Evolutionary conservation across 306 rosid species (phyloP).

Genomic region (Acacia melanoxylon): DNA sequence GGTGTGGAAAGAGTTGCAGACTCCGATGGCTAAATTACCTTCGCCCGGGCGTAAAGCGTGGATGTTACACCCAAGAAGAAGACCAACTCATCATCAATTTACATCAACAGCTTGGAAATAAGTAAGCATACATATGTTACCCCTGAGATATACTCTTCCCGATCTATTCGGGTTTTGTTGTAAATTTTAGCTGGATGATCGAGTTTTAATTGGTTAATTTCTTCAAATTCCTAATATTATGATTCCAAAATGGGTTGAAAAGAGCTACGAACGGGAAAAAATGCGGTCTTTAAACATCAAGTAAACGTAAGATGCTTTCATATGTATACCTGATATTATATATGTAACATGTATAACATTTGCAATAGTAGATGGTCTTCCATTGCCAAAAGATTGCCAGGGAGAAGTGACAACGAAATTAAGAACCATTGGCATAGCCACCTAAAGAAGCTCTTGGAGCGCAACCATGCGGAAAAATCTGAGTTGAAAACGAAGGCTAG

Average conservation of each 20-base stretch:
- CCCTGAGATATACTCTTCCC: not conserved
- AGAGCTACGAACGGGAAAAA: not conserved
- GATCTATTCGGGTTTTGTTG: not conserved
- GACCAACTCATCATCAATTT: conserved; percentile 53
- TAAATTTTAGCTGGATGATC: not conserved
- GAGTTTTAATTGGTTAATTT: not conserved
- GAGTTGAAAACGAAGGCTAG: not conserved
- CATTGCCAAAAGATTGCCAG: conserved; percentile 56
- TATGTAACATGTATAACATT: not conserved
- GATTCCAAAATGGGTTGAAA: not conserved
- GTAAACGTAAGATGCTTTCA: not conserved
- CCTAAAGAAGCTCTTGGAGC: conserved; percentile 39
- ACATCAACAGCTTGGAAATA: conserved; percentile 60
- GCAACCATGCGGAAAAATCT: not conserved
- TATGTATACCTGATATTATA: no score
- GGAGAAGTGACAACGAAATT: conserved; percentile 74
- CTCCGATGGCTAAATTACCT: conserved; percentile 75
- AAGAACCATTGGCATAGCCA: conserved; percentile 69
- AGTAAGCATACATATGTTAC: conserved; percentile 35
- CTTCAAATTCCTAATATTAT: not conserved
- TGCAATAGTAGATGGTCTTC: conserved; percentile 49
- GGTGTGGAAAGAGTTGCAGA: conserved; percentile 92
- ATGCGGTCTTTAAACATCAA: not conserved
- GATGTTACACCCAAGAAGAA: conserved; percentile 55
- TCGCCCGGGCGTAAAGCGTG: conserved; percentile 60